Conservation (phyloP, 2,329 filamentous ascomycete genomes). For the Aspergillus udagawae region DNA sequence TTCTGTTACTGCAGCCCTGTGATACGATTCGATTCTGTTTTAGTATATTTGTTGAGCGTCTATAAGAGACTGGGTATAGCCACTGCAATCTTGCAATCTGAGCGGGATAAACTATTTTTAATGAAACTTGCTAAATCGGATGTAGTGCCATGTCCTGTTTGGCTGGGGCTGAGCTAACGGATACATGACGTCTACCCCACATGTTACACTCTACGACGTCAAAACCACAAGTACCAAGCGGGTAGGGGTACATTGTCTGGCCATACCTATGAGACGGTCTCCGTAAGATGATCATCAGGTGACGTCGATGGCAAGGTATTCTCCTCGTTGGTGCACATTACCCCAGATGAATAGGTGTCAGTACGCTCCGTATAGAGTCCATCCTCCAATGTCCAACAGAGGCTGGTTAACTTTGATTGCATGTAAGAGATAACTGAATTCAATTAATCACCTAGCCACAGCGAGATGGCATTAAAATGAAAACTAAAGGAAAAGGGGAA, state of each 20-base stretch:
- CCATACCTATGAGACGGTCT: not conserved
- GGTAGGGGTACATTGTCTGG: not conserved
- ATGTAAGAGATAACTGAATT: not conserved
- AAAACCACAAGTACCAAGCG: not conserved
- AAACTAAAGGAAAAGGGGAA: not conserved
- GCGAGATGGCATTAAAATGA: not conserved
- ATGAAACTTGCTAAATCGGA: not conserved
- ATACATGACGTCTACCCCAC: conserved; percentile 16
- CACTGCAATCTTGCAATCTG: conserved; percentile 3
- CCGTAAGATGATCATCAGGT: conserved; percentile 19
- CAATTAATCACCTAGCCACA: not conserved
- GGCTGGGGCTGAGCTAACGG: not conserved
- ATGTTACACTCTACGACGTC: conserved; percentile 3
- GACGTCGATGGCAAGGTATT: conserved; percentile 19
- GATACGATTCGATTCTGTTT: conserved; percentile 15
- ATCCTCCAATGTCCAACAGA: too few species aligned
- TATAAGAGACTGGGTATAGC: conserved; percentile 11
- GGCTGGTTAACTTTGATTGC: not conserved
- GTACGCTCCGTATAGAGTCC: too few species aligned
- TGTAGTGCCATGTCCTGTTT: not conserved
- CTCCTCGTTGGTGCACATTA: not conserved
- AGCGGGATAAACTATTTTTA: not conserved
- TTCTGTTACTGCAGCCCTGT: not conserved
- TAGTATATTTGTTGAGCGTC: conserved; percentile 19
- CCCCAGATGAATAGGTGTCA: not conserved